These are phyloP conservation scores for Lepiota brunneoincarnata DNA, from an alignment of 768 basidiomycete genomes.

Conservation along the genomic window DNA sequence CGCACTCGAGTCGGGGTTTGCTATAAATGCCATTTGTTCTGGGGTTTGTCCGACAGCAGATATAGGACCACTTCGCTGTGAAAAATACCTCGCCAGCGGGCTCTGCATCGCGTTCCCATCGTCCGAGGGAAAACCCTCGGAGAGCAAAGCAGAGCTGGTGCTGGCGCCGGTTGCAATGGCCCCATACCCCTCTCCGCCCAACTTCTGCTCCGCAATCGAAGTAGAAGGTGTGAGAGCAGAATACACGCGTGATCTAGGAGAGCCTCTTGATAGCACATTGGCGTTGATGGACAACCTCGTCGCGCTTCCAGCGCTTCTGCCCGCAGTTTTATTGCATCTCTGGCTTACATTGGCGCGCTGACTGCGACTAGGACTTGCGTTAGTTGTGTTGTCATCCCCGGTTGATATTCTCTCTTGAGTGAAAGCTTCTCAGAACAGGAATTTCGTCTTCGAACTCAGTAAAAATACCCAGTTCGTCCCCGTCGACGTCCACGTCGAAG, in stretches of 20 bases:
- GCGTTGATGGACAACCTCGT: background rate
- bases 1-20: slow-evolving; percentile 28
- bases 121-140: background rate
- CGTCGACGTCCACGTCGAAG: slow-evolving; percentile 61
- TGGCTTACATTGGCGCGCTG: slow-evolving; percentile 7
- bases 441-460: slow-evolving; percentile 45
- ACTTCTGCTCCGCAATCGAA: background rate
- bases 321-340: slow-evolving; percentile 9
- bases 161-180: background rate
- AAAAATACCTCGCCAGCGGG: slow-evolving; percentile 13
- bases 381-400: background rate
- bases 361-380: background rate
- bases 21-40: slow-evolving; percentile 16
- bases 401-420: slow-evolving; percentile 35
- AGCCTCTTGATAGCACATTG: background rate
- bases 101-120: slow-evolving; percentile 1
- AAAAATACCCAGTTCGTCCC: slow-evolving; percentile 47
- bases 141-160: background rate
- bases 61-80: slow-evolving; percentile 10
- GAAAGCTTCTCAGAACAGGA: slow-evolving; percentile 34
- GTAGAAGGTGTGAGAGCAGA: background rate
- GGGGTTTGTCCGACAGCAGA: slow-evolving; percentile 9
- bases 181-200: background rate
- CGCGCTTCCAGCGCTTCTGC: background rate
- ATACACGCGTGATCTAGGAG: background rate